A percentile compares a stretch with the other conserved stretches of the same genome.
These are phyloP conservation scores for Pelargonium australe DNA, from an alignment of 441 rosid genomes.

Conservation along the genomic window DNA sequence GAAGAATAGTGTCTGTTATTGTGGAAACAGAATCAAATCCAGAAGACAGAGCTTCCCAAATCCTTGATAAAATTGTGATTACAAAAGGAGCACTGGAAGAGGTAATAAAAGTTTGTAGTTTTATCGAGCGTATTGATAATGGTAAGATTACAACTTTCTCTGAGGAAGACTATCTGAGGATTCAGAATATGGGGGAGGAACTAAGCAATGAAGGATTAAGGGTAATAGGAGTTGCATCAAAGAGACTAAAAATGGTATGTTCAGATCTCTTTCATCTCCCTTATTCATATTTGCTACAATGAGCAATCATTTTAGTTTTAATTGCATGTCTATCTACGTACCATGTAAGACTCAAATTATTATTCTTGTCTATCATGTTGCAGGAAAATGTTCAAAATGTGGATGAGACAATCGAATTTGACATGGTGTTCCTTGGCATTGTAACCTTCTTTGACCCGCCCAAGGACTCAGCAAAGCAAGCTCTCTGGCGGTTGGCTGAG, in stretches of 20 bases:
- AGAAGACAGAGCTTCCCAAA: constrained; percentile 18
- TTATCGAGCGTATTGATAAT: constrained; percentile 33
- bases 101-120: constrained; percentile 53
- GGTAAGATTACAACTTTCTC: constrained; percentile 28
- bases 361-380: constrained; percentile 14
- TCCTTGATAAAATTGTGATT: constrained; percentile 31
- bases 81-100: constrained; percentile 75
- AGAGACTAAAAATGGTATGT: constrained; percentile 42
- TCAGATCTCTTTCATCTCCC: not conserved
- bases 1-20: constrained; percentile 51
- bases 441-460: constrained; percentile 67
- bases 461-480: constrained; percentile 72
- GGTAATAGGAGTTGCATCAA: constrained; percentile 46
- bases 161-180: constrained; percentile 36
- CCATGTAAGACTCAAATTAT: not conserved
- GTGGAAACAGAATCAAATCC: constrained; percentile 35
- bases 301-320: not conserved
- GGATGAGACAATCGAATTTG: constrained; percentile 39
- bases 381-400: constrained; percentile 29
- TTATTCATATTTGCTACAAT: too few relatives aligned
- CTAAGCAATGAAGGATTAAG: constrained; percentile 56
- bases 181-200: constrained; percentile 44
- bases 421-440: constrained; percentile 63
- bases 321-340: not conserved
- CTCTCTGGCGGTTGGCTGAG: constrained; percentile 61